A percentile compares a stretch with the other conserved stretches of the same genome.
Evolutionary conservation across 352 stramenopile species (phyloP).

Genomic region (Phytophthora pluvialis): DNA sequence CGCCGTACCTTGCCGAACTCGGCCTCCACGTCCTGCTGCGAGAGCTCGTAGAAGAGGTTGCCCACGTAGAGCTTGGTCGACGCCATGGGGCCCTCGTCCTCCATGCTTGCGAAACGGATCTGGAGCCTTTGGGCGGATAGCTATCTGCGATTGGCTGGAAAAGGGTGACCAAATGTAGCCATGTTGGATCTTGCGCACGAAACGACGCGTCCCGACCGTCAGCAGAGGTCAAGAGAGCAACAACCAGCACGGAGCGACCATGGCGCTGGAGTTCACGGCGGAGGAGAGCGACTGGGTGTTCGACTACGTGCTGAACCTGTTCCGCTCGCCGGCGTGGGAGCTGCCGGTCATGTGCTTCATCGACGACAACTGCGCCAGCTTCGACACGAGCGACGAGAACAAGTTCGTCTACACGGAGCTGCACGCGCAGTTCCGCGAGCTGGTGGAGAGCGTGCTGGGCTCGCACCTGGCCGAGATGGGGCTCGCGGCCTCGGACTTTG

Average conservation of each 20-base stretch:
- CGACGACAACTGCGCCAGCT: slow-evolving; percentile 89
- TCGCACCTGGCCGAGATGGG: slow-evolving; percentile 87
- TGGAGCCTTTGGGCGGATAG: background rate
- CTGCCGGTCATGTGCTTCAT: slow-evolving; percentile 91
- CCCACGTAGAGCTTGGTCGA: slow-evolving; percentile 77
- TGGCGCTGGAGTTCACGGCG: slow-evolving; percentile 50
- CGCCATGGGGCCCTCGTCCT: slow-evolving; percentile 30
- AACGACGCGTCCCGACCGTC: slow-evolving; percentile 28
- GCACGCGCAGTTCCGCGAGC: slow-evolving; percentile 81
- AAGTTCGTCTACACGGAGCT: slow-evolving; percentile 90
- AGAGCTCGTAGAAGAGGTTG: slow-evolving; percentile 63
- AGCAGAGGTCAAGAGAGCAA: background rate
- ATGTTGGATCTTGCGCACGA: slow-evolving; percentile 38
- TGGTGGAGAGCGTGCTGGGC: slow-evolving; percentile 81
- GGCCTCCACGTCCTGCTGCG: slow-evolving; percentile 50
- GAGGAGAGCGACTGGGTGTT: slow-evolving; percentile 89
- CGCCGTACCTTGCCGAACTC: slow-evolving; percentile 50
- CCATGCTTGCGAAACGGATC: slow-evolving; percentile 21
- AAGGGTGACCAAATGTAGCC: slow-evolving; percentile 22
- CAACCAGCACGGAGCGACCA: background rate
- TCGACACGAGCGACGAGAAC: slow-evolving; percentile 91
- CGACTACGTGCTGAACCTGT: slow-evolving; percentile 89
- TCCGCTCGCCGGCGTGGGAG: slow-evolving; percentile 89
- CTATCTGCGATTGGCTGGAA: slow-evolving; percentile 8
- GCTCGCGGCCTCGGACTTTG: slow-evolving; percentile 84